A percentile compares a stretch with the other conserved stretches of the same genome.
These are phyloP conservation scores for grape (Vitis vinifera) DNA, from an alignment of 164 flowering plant species.

Conservation along the genomic window ASM3070453v1 NC_081818.1:26183501-26184000, in stretches of 20 bases:
- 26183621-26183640: background rate
- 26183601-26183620: background rate
- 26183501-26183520: background rate
- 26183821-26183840: conserved; percentile 96
- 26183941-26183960: background rate
- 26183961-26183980: background rate
- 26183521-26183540: background rate
- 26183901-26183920: conserved; percentile 9
- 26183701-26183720: conserved; percentile 99
- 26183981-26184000: background rate
- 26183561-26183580: too few relatives aligned
- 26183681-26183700: conserved; percentile 94
- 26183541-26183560: too few relatives aligned
- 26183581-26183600: background rate
- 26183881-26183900: conserved; percentile 99
- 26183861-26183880: conserved; percentile 80
- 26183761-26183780: background rate
- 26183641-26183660: conserved; percentile 36
- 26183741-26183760: background rate
- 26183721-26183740: conserved; percentile 39
- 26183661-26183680: conserved; percentile 93
- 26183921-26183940: conserved; percentile 9
- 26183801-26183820: conserved; percentile 69
- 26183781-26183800: conserved; percentile 1
- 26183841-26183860: conserved; percentile 92